A percentile compares a stretch with the other conserved stretches of the same genome.
These are phyloP conservation scores for Sphagnum fallax DNA, from an alignment of 228 moss, liverwort and hornwort species.

Conservation along the genomic window DNA sequence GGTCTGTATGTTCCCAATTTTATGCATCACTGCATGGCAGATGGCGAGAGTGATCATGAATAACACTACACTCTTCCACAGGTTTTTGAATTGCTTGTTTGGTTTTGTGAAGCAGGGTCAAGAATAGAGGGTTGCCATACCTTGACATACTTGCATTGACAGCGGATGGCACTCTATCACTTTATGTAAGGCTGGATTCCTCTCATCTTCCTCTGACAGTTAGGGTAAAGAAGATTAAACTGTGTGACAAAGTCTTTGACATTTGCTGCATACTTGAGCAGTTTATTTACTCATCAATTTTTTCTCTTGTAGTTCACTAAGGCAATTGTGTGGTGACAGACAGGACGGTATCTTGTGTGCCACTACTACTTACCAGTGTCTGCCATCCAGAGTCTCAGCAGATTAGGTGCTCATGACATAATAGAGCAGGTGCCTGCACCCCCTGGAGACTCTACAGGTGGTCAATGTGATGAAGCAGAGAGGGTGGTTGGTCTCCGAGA, in stretches of 20 bases:
- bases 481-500: constrained; percentile 58
- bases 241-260: neutral
- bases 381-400: constrained; percentile 33
- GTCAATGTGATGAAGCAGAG: constrained; percentile 32
- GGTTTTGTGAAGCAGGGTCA: constrained; percentile 6
- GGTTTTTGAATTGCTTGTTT: too few species aligned
- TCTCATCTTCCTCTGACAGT: neutral
- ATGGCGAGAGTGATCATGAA: too few species aligned
- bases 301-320: neutral
- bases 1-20: constrained; percentile 14
- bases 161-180: constrained; percentile 68
- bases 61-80: too few species aligned
- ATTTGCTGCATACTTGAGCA: too few species aligned
- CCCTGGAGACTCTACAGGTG: constrained; percentile 16
- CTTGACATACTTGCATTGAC: constrained; percentile 69
- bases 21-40: neutral
- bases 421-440: constrained; percentile 12
- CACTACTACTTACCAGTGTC: constrained; percentile 59
- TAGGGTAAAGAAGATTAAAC: neutral
- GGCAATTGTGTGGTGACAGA: constrained; percentile 20
- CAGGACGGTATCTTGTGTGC: constrained; percentile 77
- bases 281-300: too few species aligned
- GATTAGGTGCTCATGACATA: constrained; percentile 10
- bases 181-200: constrained; percentile 32
- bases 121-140: constrained; percentile 40